phyloP scores from a whole-genome alignment of 805 yeast genomes.

The Candida sithepensis region DNA sequence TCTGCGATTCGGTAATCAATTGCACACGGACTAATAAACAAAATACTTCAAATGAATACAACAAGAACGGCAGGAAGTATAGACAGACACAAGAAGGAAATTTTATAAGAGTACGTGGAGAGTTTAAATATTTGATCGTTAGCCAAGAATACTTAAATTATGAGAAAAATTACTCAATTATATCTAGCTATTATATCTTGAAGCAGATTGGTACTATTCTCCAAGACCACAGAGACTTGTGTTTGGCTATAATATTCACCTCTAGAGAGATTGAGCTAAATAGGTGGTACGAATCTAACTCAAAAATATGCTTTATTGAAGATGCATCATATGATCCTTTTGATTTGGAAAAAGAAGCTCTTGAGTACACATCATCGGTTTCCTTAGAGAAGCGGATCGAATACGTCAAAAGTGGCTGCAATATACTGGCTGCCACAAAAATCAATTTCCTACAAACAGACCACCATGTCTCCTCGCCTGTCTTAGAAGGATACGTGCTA shows the following conservation, averaged over 20 bases:
- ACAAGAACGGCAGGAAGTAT: slow-evolving; percentile 45
- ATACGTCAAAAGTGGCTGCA: slow-evolving; percentile 41
- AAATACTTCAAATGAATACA: slow-evolving; percentile 30
- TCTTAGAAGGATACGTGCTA: slow-evolving; percentile 43
- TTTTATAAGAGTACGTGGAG: slow-evolving; percentile 46
- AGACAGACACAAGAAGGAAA: slow-evolving; percentile 41
- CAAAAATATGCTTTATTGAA: slow-evolving; percentile 36
- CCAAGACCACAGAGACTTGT: slow-evolving; percentile 36
- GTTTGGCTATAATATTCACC: slow-evolving; percentile 45
- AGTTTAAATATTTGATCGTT: slow-evolving; percentile 45
- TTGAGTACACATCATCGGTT: slow-evolving; percentile 31
- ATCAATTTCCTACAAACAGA: slow-evolving; percentile 54
- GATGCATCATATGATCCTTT: slow-evolving; percentile 33
- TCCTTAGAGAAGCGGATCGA: slow-evolving; percentile 17
- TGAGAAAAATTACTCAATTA: slow-evolving; percentile 33
- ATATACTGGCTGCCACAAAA: slow-evolving; percentile 42
- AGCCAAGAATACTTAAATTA: slow-evolving; percentile 25
- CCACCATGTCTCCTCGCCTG: slow-evolving; percentile 47
- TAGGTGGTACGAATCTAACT: slow-evolving; percentile 47
- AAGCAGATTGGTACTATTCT: slow-evolving; percentile 37
- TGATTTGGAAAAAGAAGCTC: slow-evolving; percentile 28
- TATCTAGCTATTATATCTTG: slow-evolving; percentile 43
- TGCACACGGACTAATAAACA: slow-evolving; percentile 20
- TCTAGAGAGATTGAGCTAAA: slow-evolving; percentile 47
- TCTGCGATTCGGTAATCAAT: slow-evolving; percentile 26